phyloP scores from a whole-genome alignment of 1,284 basidiomycete species.

The Leucoagaricus sp. region DNA sequence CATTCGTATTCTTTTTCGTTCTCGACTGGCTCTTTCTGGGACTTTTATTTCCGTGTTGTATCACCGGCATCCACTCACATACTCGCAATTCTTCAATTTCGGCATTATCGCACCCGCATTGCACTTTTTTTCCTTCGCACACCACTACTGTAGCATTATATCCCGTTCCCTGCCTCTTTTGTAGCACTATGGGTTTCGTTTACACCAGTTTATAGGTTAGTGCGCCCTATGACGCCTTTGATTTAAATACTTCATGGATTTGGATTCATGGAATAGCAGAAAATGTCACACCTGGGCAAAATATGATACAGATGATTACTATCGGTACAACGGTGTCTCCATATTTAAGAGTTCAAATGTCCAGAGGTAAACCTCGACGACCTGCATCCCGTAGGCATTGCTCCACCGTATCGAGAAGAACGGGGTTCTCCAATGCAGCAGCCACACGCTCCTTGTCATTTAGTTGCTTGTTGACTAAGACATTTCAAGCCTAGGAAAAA shows the following conservation, averaged over 20 bases:
- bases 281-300: not conserved
- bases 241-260: not conserved
- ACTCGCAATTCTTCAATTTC: conserved; percentile 8
- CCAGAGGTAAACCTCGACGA: conserved; percentile 3
- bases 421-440: conserved; percentile 92
- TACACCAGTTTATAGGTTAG: not conserved
- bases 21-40: conserved; percentile 11
- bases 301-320: not conserved
- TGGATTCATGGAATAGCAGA: not conserved
- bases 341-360: not conserved
- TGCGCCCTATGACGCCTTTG: not conserved
- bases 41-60: conserved; percentile 17
- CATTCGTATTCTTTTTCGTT: conserved; percentile 15
- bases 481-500: not conserved
- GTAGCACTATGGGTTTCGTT: conserved; percentile 10
- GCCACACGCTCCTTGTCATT: conserved; percentile 99
- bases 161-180: conserved; percentile 9
- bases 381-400: conserved; percentile 59
- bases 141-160: conserved; percentile 27
- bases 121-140: conserved; percentile 6
- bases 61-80: conserved; percentile 13
- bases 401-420: conserved; percentile 87
- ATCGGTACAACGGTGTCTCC: not conserved
- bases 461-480: conserved; percentile 93
- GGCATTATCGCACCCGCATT: conserved; percentile 12